Evolutionary conservation across 345 rosid genomes (phyloP), one percentile per base, ranked within the genome.

Genomic region (Pelargonium nanum): DNA sequence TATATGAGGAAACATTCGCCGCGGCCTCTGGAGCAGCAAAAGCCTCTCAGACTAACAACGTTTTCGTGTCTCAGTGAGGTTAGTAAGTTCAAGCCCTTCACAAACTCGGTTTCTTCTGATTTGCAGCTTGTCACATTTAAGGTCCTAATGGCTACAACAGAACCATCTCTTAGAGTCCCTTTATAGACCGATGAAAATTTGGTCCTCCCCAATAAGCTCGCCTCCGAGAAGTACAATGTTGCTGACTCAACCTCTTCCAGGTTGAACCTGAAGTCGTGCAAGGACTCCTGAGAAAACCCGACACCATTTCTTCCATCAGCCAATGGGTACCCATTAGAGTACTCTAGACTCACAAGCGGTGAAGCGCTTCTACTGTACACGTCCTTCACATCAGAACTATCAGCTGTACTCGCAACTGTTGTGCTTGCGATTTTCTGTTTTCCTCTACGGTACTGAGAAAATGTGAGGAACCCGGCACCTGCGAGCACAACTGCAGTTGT

Each of bases 221-320:
- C 74, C 71, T 90, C 90, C 0, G 96, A 93, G 52, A 93, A 93
- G 73, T 96, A 84, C 1, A 79, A 95, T 19, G 96, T 90, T 20
- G 97, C 97, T 4, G 92, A 90, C 73, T 93, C 97, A 19, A 93
- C 67, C 71, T 87, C 97, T 73, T 93, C 99, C 68, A 90, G 60
- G 64, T 81, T 86, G 81, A 84, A 86, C 63, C 81, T 79, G 10
- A 75, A 86, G 54, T 68, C 80, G 28, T 77, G 81, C 20, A 80
- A 73, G 74, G 79, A 59, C 58, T 81, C 81, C 48, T 77, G 83
- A 20, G 67, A 69, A 51, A 74, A 64, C 61, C 82, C 88, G 51
- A 68, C 72, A 51, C 90, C 85, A 34, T 78, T 79, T 61, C 78
- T 70, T 40, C 79, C 74, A 21, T 79, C 85, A 0, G 83, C 92